These are phyloP conservation scores for Sporopachydermia cereana DNA, from an alignment of 1,139 yeast genomes.

Conservation along the genomic window DNA sequence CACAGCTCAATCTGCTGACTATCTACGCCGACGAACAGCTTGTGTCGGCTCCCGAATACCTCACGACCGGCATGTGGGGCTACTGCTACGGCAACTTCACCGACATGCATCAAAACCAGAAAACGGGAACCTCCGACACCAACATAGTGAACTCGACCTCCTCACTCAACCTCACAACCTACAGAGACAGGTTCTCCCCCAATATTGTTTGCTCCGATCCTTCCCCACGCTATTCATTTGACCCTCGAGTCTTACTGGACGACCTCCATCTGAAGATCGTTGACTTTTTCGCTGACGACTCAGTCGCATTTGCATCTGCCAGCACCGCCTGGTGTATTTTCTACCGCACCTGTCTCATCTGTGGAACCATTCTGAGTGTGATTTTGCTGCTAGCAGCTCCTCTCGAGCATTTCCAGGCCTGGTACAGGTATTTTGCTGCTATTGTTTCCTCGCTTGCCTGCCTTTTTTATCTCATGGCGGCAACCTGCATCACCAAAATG, in stretches of 20 bases:
- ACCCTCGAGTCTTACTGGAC: neutral
- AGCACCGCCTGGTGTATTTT: neutral
- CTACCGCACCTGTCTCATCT: neutral
- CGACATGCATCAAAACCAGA: neutral
- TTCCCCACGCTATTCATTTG: neutral
- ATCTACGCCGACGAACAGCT: slow-evolving; percentile 3
- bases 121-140: neutral
- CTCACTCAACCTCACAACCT: neutral
- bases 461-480: neutral
- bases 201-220: neutral
- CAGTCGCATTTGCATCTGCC: neutral
- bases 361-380: neutral
- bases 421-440: neutral
- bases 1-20: neutral
- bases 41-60: neutral
- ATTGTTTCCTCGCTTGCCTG: neutral
- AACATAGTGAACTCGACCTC: neutral
- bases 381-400: neutral
- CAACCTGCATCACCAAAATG: neutral
- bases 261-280: neutral
- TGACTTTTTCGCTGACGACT: neutral
- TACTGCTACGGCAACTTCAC: slow-evolving; percentile 4
- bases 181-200: neutral
- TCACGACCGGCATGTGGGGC: neutral
- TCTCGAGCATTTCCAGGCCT: neutral